phyloP scores from a whole-genome alignment of 192 early-diverging fungal species.

The Spizellomyces punctatus region DNA sequence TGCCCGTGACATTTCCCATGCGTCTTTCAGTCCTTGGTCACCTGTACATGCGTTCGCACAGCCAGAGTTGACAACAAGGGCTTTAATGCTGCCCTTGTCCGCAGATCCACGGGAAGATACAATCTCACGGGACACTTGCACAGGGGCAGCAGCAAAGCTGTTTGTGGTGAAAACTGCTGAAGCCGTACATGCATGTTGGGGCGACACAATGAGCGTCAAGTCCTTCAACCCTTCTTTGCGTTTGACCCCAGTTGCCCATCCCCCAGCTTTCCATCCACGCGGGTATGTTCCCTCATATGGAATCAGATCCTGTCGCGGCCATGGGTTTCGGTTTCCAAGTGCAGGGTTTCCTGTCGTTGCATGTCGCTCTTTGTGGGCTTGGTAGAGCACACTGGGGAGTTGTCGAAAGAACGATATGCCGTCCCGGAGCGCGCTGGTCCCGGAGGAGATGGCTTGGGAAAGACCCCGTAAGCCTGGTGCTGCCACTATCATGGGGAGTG shows the following conservation, averaged over 20 bases:
- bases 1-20: constrained; percentile 64
- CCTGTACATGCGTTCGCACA: constrained; percentile 98
- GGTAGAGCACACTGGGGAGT: too few relatives aligned
- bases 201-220: constrained; percentile 76
- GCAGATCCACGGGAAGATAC: constrained; percentile 41
- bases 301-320: constrained; percentile 27
- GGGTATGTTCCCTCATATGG: constrained; percentile 83
- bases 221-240: constrained; percentile 75
- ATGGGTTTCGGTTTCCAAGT: neutral
- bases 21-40: constrained; percentile 76
- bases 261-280: constrained; percentile 78
- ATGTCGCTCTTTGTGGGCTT: too few relatives aligned
- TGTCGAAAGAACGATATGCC: too few relatives aligned
- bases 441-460: too few relatives aligned
- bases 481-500: too few relatives aligned
- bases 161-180: constrained; percentile 94
- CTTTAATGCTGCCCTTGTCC: constrained; percentile 30
- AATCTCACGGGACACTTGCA: constrained; percentile 69
- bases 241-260: constrained; percentile 77
- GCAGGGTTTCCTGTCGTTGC: neutral
- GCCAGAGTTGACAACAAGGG: constrained; percentile 82
- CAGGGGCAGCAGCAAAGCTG: constrained; percentile 89
- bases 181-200: constrained; percentile 62
- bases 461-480: too few relatives aligned
- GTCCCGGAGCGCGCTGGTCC: too few relatives aligned